Conservation (phyloP, 257 asterid genomes). For the Solanum corneliomulleri region DNA sequence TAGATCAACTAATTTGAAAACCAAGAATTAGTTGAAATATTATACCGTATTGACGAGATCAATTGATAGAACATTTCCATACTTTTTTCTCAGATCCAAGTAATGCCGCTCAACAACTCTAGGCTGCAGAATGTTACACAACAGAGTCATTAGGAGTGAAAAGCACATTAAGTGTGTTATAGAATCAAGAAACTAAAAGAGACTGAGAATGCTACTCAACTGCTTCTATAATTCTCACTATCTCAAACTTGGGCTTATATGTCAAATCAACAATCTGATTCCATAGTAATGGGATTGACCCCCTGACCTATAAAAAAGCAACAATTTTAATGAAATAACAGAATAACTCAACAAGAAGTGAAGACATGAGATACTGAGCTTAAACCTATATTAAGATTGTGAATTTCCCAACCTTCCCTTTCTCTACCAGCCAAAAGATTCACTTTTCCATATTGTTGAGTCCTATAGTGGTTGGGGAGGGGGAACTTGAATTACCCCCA, state of each 20-base stretch:
- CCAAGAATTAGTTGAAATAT: neutral
- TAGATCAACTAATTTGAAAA: neutral
- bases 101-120: constrained; percentile 75
- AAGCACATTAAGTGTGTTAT: neutral
- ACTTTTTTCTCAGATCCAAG: constrained; percentile 62
- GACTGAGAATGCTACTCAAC: constrained; percentile 37
- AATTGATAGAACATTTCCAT: constrained; percentile 73
- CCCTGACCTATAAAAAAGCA: constrained; percentile 59
- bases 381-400: neutral
- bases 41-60: constrained; percentile 79
- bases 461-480: neutral
- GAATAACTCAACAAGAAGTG: neutral
- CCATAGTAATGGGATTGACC: constrained; percentile 93
- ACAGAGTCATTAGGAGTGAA: constrained; percentile 3
- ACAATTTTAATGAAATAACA: neutral
- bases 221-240: constrained; percentile 46
- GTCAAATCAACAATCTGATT: constrained; percentile 94
- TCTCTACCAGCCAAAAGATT: neutral
- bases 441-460: neutral
- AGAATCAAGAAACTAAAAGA: neutral
- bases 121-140: constrained; percentile 38
- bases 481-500: neutral
- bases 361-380: neutral
- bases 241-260: constrained; percentile 75
- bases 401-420: neutral